Conservation (phyloP, 805 yeast genomes). For the Pichia sporocuriosa region DNA sequence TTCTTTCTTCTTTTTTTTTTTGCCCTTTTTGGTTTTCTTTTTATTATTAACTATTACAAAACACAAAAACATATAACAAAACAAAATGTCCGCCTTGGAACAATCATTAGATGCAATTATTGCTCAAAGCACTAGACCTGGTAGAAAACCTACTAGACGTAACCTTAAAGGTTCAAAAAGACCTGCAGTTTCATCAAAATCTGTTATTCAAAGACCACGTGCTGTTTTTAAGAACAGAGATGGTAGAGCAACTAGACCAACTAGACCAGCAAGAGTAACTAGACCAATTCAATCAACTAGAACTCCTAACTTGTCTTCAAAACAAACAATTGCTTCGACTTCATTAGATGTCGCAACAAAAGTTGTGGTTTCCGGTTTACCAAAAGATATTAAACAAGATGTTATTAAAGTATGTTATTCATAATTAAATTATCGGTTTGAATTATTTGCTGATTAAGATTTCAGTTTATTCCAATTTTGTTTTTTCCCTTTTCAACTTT, state of each 20-base stretch:
- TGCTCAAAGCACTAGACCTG: conserved; percentile 38
- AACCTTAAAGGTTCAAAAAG: conserved; percentile 20
- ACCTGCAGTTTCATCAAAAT: conserved; percentile 17
- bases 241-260: conserved; percentile 11
- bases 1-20: background rate
- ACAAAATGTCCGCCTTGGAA: conserved; percentile 73
- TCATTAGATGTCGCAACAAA: conserved; percentile 54
- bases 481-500: background rate
- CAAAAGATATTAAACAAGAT: conserved; percentile 77
- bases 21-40: background rate
- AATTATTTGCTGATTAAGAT: conserved; percentile 1
- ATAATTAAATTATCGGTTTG: background rate
- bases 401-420: conserved; percentile 18
- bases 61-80: background rate
- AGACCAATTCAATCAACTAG: background rate
- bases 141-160: conserved; percentile 14
- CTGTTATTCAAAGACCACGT: conserved; percentile 27
- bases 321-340: conserved; percentile 1
- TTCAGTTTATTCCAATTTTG: background rate
- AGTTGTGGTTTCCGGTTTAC: conserved; percentile 59
- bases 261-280: conserved; percentile 25
- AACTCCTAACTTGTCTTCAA: too few species aligned
- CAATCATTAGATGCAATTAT: conserved; percentile 93
- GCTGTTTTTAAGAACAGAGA: conserved; percentile 15
- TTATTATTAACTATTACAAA: background rate